Evolutionary conservation across 2,329 filamentous ascomycete genomes (phyloP).

Genomic region (Keithomyces neogunnii): DNA sequence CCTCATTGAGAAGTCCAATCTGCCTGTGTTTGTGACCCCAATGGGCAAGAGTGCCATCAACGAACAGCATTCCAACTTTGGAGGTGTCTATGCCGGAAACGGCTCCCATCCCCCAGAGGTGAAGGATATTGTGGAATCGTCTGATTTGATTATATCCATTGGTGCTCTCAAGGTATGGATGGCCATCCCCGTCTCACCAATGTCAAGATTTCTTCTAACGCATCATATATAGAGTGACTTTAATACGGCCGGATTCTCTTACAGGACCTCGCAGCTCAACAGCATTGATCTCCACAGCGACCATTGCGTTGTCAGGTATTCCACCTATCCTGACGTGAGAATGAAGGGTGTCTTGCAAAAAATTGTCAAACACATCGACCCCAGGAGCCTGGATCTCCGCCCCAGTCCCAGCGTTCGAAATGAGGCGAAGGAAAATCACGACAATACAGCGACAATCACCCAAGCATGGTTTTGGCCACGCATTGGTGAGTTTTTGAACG

Average conservation of each 20-base stretch:
- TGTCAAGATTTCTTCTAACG: background rate
- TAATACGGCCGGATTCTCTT: slow-evolving; percentile 77
- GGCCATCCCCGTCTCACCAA: background rate
- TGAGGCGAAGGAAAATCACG: slow-evolving; percentile 31
- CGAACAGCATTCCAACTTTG: slow-evolving; percentile 66
- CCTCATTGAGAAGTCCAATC: slow-evolving; percentile 61
- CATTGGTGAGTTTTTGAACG: slow-evolving; percentile 61
- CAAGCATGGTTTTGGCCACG: slow-evolving; percentile 73
- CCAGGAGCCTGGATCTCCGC: slow-evolving; percentile 47
- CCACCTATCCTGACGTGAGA: slow-evolving; percentile 66
- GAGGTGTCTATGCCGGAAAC: slow-evolving; percentile 77
- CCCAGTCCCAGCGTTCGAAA: slow-evolving; percentile 47
- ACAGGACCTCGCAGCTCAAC: slow-evolving; percentile 65
- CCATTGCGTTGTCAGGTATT: slow-evolving; percentile 65
- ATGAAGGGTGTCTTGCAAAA: slow-evolving; percentile 74
- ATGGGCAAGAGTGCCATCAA: slow-evolving; percentile 85
- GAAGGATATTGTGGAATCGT: slow-evolving; percentile 53
- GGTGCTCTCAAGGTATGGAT: slow-evolving; percentile 47
- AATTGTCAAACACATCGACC: slow-evolving; percentile 51
- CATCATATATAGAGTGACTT: slow-evolving; percentile 54
- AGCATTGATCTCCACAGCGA: slow-evolving; percentile 77
- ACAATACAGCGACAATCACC: slow-evolving; percentile 42
- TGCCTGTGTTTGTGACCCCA: slow-evolving; percentile 80
- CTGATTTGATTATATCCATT: slow-evolving; percentile 63
- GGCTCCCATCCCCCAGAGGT: slow-evolving; percentile 59